phyloP scores from a whole-genome alignment of 75 land plant genomes.

The Pinus albicaulis region DNA sequence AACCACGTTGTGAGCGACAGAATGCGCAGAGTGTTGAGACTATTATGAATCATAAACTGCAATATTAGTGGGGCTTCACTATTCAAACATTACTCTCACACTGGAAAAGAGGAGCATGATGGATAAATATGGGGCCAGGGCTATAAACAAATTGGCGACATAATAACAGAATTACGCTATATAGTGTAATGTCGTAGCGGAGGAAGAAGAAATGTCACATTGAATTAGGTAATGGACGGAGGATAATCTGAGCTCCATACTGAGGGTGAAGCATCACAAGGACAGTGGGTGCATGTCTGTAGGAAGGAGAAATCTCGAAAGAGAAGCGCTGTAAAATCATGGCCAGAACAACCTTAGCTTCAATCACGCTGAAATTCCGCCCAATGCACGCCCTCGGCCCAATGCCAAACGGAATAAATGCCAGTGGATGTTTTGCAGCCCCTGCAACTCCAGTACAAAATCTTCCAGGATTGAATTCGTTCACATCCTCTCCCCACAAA shows the following conservation, averaged over 20 bases:
- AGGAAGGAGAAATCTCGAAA: constrained; percentile 26
- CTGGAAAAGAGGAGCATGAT: too few relatives aligned
- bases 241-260: constrained; percentile 28
- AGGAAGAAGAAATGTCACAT: neutral
- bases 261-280: constrained; percentile 38
- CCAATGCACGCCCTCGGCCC: constrained; percentile 55
- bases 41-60: too few relatives aligned
- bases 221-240: neutral
- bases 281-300: constrained; percentile 43
- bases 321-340: constrained; percentile 40
- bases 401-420: constrained; percentile 53
- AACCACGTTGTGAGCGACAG: too few relatives aligned
- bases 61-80: too few relatives aligned
- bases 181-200: neutral
- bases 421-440: constrained; percentile 38
- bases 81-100: too few relatives aligned
- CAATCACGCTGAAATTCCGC: constrained; percentile 42
- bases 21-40: too few relatives aligned
- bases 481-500: constrained; percentile 48
- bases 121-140: too few relatives aligned
- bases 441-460: constrained; percentile 38
- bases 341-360: constrained; percentile 36
- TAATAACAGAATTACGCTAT: neutral
- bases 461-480: constrained; percentile 47
- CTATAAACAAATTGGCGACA: too few relatives aligned